Evolutionary conservation across 78 protist genomes (phyloP).

Genomic region (Pigoraptor vietnamica): DNA sequence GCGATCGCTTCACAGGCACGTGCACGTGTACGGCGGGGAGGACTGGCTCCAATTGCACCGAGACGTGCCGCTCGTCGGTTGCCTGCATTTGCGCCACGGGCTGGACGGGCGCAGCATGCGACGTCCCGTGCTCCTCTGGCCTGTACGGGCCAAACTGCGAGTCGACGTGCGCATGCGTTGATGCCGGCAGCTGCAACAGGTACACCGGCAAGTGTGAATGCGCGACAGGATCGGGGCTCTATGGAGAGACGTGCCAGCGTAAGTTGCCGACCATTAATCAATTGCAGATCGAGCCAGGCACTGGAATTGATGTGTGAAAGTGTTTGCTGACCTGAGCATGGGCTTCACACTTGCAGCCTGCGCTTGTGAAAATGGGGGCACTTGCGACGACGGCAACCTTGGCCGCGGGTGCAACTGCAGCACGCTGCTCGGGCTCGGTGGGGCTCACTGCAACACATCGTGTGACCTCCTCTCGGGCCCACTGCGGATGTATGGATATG

Average conservation of each 20-base stretch:
- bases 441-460: not conserved
- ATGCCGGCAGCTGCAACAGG: not conserved
- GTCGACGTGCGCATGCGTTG: not conserved
- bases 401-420: not conserved
- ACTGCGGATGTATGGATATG: not conserved
- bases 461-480: not conserved
- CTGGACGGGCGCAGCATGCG: not conserved
- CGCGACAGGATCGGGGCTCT: not conserved
- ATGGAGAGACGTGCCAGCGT: not conserved
- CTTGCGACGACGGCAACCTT: not conserved
- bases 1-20: not conserved
- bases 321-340: too few species aligned
- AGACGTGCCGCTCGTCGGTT: not conserved
- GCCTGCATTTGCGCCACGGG: not conserved
- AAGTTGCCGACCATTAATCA: too few species aligned
- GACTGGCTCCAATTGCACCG: not conserved
- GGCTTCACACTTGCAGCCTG: not conserved
- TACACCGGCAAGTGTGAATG: not conserved
- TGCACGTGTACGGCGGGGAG: not conserved
- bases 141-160: not conserved
- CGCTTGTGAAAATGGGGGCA: not conserved
- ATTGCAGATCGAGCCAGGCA: too few species aligned
- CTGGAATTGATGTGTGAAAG: too few species aligned
- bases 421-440: not conserved
- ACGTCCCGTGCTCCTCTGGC: not conserved